Base-by-base conservation (phyloP, 1,284 basidiomycete species). In the Austroboletus niveus region DNA sequence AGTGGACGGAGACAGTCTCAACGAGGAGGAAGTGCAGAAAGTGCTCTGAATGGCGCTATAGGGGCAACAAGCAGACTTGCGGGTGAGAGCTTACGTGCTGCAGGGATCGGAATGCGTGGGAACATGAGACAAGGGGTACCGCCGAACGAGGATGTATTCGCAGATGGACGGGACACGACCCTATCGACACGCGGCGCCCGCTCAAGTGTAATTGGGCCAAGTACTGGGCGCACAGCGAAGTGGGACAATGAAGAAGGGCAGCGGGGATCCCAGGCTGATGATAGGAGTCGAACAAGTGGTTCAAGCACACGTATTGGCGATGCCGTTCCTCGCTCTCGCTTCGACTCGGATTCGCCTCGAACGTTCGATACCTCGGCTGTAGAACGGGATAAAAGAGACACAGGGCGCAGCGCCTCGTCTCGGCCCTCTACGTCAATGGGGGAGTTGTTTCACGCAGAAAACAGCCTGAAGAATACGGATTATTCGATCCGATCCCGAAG, bases 11-110 rank as follows among this genome's bases (percentile, higher is more conserved):
- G 75, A 44, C 83, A 84, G 56, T 72, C 74, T 32, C 64, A 77
- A n/a, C 70, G 85, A 36, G 77, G 75, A 3, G 86, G 85, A 2
- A 86, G 82, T 62, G 81, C 80, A 10, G 88, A 89, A 64, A 84
- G 79, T 62, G 74, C 79, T 12, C 67, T 86, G 42, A 71, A 69
- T 49, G 59, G 65, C 39, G 63, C 44, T 1, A 14, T 22, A 6
- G 62, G 69, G 4, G 72, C 64, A 24, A 76, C 77, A 12, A 69
- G 83, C 49, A 84, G 80, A 59, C 68, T 89, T 10, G 68, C 87
- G 8, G 79, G 84, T 2, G 85, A 89, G 65, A 81, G 83, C n/a
- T 64, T 90, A 48, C 76, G 82, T 49, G 85, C 87, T 4, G 87
- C 88, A 1, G 89, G 88, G 7, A 71, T 89, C 51, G 62, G 63